Base-by-base conservation (phyloP, 129 eudicot genomes). In the Silybum marianum region DNA sequence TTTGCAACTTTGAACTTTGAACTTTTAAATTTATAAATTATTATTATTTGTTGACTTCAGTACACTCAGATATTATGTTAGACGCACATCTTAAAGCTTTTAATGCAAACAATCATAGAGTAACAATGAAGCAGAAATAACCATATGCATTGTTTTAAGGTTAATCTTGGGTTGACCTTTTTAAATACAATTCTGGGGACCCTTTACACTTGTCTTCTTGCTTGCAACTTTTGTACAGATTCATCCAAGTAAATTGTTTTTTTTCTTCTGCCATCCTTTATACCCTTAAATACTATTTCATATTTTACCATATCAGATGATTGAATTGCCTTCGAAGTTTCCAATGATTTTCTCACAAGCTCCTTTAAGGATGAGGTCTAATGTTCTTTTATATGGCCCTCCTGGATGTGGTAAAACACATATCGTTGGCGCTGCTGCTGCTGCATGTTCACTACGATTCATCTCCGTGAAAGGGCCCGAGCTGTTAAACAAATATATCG, bases 351-450 rank as follows among this genome's bases (percentile, higher is more conserved):
- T 95, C 85, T 88, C 94, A 32, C 91, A 92, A 83, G 90, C 97
- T 80, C 99, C 99, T 81, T 79, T 95, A 69, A 84, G 99, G 72
- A 25, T 95, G 93, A 90, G 99, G 78, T 92, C 99, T 76, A 95
- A 95, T 89, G 89, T 92, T 82, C 99, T 95, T 69, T 80, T 95
- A 79, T 95, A 95, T 81, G 99, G 99, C 6, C 99, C 99, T 46
- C 99, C 99, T 84, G 97, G 99, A 22, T 95, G 99, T 87, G 99
- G 99, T 14, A 95, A 95, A 87, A 95, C 99, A n/a, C 99, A 95
- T 80, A 85, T 95, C 84, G 97, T 95, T 74, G 99, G 99, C 69
- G 99, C 99, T 83, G 99, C 99, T 74, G 99, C 99, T 83, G 94
- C 97, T 44, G 97, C 99, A 32, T 92, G 97, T 82, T 92, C 97